Conservation (phyloP, 2,329 filamentous ascomycete species). For the Drechslerella dactyloides region DNA sequence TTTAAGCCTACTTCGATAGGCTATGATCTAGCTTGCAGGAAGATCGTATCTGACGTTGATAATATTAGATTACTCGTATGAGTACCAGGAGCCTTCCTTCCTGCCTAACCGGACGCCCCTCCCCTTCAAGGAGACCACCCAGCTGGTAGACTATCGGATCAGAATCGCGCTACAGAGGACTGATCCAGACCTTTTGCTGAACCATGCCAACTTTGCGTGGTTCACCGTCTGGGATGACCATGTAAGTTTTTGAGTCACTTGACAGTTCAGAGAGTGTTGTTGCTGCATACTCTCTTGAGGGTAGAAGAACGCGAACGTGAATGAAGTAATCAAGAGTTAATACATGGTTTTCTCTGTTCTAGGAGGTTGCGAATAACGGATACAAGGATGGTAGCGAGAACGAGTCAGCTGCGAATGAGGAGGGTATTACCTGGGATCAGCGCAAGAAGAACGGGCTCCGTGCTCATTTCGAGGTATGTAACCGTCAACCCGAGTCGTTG, state of each 20-base stretch:
- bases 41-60: slow-evolving; percentile 16
- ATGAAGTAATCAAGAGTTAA: slow-evolving; percentile 5
- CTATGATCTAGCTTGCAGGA: too few species aligned
- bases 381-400: slow-evolving; percentile 68
- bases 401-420: slow-evolving; percentile 68
- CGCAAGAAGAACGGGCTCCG: slow-evolving; percentile 76
- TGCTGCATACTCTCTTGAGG: neutral
- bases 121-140: slow-evolving; percentile 56
- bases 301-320: neutral
- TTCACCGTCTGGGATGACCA: slow-evolving; percentile 62
- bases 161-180: slow-evolving; percentile 57
- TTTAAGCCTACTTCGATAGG: too few species aligned
- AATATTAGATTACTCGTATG: slow-evolving; percentile 69
- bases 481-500: slow-evolving; percentile 1
- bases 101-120: slow-evolving; percentile 55
- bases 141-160: slow-evolving; percentile 60
- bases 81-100: slow-evolving; percentile 61
- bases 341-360: slow-evolving; percentile 18
- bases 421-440: slow-evolving; percentile 71
- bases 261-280: slow-evolving; percentile 1
- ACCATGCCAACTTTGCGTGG: slow-evolving; percentile 60
- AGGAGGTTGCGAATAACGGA: slow-evolving; percentile 70
- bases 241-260: slow-evolving; percentile 32
- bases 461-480: slow-evolving; percentile 67
- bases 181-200: slow-evolving; percentile 60